Conservation (phyloP, 2,329 filamentous ascomycete species). For the Cytospora leucostoma region DNA sequence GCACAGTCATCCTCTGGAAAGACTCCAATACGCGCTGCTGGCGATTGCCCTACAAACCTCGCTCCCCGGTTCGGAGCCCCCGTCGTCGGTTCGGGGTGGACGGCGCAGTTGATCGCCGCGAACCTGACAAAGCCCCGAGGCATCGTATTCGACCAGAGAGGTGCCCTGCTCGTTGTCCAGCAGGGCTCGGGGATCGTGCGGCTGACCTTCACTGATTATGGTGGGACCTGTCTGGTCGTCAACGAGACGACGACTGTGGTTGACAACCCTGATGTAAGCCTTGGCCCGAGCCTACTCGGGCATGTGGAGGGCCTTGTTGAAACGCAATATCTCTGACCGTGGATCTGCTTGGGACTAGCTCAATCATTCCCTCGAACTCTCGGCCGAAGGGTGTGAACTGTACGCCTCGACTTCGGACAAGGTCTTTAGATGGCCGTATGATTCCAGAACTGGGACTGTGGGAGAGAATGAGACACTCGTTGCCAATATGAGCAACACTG, state of each 20-base stretch:
- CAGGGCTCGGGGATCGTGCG: conserved; percentile 44
- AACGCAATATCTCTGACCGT: not conserved
- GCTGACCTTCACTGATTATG: conserved; percentile 44
- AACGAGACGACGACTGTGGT: conserved; percentile 41
- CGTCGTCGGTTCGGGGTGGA: conserved; percentile 38
- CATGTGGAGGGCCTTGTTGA: too few relatives aligned
- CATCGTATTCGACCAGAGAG: conserved; percentile 48
- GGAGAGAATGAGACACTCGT: conserved; percentile 54
- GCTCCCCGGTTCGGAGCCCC: conserved; percentile 34
- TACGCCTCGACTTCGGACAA: conserved; percentile 59
- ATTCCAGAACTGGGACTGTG: conserved; percentile 52
- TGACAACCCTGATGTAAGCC: conserved; percentile 40
- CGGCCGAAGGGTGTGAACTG: conserved; percentile 52
- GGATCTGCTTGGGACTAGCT: conserved; percentile 39
- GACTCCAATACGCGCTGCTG: not conserved
- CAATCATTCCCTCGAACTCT: conserved; percentile 58
- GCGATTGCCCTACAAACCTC: conserved; percentile 33
- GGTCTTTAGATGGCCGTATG: conserved; percentile 68
- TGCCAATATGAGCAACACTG: conserved; percentile 61
- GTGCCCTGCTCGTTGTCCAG: conserved; percentile 50
- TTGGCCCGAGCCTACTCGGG: not conserved
- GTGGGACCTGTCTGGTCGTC: conserved; percentile 45
- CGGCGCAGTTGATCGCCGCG: conserved; percentile 38
- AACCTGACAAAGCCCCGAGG: conserved; percentile 44
- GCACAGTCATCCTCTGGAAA: conserved; percentile 7